Evolutionary conservation across 129 eudicot species (phyloP).

Genomic region (Chrysanthemum makinoi): DNA sequence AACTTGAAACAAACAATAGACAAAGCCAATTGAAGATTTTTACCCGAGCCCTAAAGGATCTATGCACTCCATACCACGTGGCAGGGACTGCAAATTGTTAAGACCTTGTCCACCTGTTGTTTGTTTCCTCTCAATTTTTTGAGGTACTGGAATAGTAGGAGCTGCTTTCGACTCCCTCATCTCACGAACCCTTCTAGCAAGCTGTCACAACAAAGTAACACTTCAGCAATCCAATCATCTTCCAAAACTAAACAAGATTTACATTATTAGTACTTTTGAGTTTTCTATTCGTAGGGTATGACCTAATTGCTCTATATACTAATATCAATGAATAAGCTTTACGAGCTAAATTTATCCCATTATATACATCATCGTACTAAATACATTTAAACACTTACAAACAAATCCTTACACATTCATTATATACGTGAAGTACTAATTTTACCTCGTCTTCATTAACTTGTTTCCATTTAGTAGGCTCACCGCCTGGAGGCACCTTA

Average conservation of each 20-base stretch:
- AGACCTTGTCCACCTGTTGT: constrained; percentile 51
- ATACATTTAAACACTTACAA: too few relatives aligned
- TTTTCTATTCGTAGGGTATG: too few relatives aligned
- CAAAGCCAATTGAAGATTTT: background rate
- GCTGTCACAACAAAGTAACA: constrained; percentile 40
- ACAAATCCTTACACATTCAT: background rate
- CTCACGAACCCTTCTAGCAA: constrained; percentile 84
- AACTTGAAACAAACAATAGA: background rate
- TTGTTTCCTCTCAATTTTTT: constrained; percentile 52
- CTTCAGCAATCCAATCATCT: constrained; percentile 4
- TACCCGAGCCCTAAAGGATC: constrained; percentile 97
- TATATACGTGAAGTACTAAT: background rate
- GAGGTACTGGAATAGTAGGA: constrained; percentile 35
- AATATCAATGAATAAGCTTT: too few relatives aligned
- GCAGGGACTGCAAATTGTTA: constrained; percentile 66
- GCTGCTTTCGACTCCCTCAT: constrained; percentile 82
- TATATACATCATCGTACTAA: too few relatives aligned
- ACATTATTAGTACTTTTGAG: background rate
- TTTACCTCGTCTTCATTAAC: constrained; percentile 83
- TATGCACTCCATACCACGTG: constrained; percentile 90
- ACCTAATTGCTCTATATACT: too few relatives aligned
- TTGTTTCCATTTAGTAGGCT: constrained; percentile 84
- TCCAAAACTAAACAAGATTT: constrained; percentile 1
- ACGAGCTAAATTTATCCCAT: too few relatives aligned
- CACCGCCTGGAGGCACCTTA: constrained; percentile 51